phyloP scores from a whole-genome alignment of 1,284 basidiomycete genomes.

The Trichosporon faecale region DNA sequence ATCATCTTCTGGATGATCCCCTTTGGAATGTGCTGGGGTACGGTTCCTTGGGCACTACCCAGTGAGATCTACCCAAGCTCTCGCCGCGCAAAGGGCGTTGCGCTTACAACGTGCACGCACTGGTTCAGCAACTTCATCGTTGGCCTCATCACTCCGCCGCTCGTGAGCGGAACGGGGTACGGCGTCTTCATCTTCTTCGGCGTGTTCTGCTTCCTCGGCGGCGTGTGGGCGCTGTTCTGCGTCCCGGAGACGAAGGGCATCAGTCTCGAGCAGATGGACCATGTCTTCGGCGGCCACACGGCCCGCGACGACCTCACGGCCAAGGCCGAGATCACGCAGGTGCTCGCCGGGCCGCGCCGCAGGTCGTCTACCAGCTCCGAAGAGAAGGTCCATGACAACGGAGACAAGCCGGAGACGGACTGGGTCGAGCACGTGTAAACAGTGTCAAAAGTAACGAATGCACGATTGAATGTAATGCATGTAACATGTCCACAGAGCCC shows the following conservation, averaged over 20 bases:
- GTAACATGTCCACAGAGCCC: not conserved
- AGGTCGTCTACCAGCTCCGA: not conserved
- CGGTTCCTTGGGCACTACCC: constrained; percentile 41
- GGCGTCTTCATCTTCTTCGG: constrained; percentile 40
- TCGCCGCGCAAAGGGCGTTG: constrained; percentile 42
- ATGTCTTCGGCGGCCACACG: constrained; percentile 16
- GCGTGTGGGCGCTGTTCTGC: constrained; percentile 25
- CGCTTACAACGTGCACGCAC: constrained; percentile 32
- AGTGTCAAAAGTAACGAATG: not conserved
- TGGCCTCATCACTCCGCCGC: constrained; percentile 37
- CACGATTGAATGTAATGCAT: too few relatives aligned
- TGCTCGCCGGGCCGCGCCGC: not conserved
- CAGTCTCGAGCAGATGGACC: constrained; percentile 25
- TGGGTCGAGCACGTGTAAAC: not conserved
- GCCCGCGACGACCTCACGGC: constrained; percentile 17
- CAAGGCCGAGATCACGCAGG: constrained; percentile 8
- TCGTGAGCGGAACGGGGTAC: constrained; percentile 27
- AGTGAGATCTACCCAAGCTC: constrained; percentile 33
- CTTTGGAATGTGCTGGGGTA: constrained; percentile 25
- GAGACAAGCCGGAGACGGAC: not conserved
- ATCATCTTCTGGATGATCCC: constrained; percentile 29
- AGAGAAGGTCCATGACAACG: not conserved
- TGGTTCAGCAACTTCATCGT: constrained; percentile 80
- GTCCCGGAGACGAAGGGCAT: constrained; percentile 34
- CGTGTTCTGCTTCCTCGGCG: constrained; percentile 16